Base-by-base conservation (phyloP, 371 early-diverging fungal species). In the Mortierella sp. region DNA sequence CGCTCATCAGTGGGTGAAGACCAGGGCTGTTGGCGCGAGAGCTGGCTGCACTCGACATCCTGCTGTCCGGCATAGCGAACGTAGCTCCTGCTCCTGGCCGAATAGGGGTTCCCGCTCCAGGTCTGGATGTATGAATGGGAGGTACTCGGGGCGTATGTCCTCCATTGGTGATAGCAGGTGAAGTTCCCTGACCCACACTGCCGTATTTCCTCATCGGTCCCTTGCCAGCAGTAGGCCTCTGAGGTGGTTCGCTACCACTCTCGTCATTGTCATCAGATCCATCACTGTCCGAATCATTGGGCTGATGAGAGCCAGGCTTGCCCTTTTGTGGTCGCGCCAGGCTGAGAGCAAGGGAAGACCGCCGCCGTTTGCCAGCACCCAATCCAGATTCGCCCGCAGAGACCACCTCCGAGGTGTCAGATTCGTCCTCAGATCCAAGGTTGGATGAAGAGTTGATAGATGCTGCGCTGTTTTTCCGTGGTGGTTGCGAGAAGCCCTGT, bases 201-300 rank as follows among this genome's bases (percentile, higher is more conserved):
- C 76, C 83, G 40, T 83, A 83, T 40, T 78, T 83, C 40, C 83
- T 68, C 83, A 78, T 83, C 22, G 83, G 83, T 44, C 83, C 83
- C 50, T 83, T 83, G 34, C 83, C 83, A 24, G 79, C 72, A 24
- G 74, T 65, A 24, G 63, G 76, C 41, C 76, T 69, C 47, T 66
- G 78, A 16, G 64, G 47, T 6, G 53, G n/a, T 22, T 75, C 83
- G 26, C 40, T 55, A 2, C 69, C 70, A 26, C 78, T 77, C 34
- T 73, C 74, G 7, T 71, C 58, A n/a, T 66, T 58, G n/a, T 67
- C 81, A 4, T 77, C 81, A 4, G 81, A 66, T 19, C 71, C 81
- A 61, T 83, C 83, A 29, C 78, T 83, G 14, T 83, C 83, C 4
- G 74, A 71, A 26, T 47, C 75, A 9, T 37, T 39, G 4, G 58